Percentiles rank a stretch among this genome's conserved stretches.
These are phyloP conservation scores for Suillus subaureus DNA, from an alignment of 768 basidiomycete genomes.

Conservation along the genomic window DNA sequence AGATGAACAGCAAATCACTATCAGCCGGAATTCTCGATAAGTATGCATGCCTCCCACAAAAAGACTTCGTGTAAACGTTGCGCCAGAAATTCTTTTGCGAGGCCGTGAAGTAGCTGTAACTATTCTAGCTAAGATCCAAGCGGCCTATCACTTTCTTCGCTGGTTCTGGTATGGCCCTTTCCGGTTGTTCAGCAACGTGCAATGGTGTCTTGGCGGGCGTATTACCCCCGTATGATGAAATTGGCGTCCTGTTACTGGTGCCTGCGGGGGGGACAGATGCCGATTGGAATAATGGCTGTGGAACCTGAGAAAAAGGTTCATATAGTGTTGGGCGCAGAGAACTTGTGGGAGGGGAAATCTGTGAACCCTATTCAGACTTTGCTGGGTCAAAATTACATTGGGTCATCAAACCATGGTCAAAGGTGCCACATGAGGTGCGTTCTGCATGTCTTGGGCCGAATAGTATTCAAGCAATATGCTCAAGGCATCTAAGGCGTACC, in stretches of 20 bases:
- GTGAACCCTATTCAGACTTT: conserved; percentile 15
- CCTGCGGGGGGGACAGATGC: conserved; percentile 25
- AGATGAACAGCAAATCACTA: conserved; percentile 3
- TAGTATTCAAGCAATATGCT: conserved; percentile 76
- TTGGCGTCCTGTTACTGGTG: conserved; percentile 52
- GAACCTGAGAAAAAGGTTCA: conserved; percentile 39
- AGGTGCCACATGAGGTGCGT: conserved; percentile 50
- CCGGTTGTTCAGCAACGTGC: conserved; percentile 16
- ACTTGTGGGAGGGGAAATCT: conserved; percentile 54
- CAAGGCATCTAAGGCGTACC: conserved; percentile 52
- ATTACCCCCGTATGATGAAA: conserved; percentile 59
- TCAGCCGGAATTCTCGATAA: not conserved
- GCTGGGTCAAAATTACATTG: conserved; percentile 4
- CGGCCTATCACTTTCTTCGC: conserved; percentile 18
- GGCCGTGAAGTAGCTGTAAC: not conserved
- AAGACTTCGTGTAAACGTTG: not conserved
- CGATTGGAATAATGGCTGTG: conserved; percentile 16
- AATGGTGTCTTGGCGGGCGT: conserved; percentile 45
- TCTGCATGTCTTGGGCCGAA: conserved; percentile 55
- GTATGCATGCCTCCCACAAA: conserved; percentile 7
- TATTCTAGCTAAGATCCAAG: conserved; percentile 30
- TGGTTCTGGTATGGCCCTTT: conserved; percentile 12
- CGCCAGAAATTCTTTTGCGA: conserved; percentile 1
- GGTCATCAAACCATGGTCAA: conserved; percentile 51
- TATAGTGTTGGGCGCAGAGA: conserved; percentile 43